Percentiles rank a stretch among this genome's conserved stretches.
These are phyloP conservation scores for Aspergillus clavatus DNA, from an alignment of 2,329 filamentous ascomycete species.

Conservation along the genomic window DNA sequence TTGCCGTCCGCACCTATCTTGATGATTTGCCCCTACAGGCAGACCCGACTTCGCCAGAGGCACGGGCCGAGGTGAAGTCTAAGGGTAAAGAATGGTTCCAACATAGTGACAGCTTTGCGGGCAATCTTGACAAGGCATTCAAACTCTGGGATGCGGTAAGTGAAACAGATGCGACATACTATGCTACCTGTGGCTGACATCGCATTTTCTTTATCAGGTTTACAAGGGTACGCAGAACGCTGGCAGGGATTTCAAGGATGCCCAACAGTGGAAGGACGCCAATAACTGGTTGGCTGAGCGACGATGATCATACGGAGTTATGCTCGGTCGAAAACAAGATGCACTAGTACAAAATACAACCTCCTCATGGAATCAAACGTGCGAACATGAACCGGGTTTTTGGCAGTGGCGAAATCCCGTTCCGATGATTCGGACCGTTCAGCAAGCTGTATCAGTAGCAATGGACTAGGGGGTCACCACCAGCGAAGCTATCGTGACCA, in stretches of 20 bases:
- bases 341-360: background rate
- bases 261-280: slow-evolving; percentile 54
- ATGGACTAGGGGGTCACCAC: background rate
- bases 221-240: slow-evolving; percentile 55
- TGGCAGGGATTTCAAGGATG: slow-evolving; percentile 48
- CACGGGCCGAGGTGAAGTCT: slow-evolving; percentile 47
- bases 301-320: slow-evolving; percentile 23
- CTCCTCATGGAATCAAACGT: background rate
- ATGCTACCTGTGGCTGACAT: background rate
- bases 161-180: slow-evolving; percentile 10
- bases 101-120: slow-evolving; percentile 54
- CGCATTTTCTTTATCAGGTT: slow-evolving; percentile 39
- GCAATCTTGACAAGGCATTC: slow-evolving; percentile 57
- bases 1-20: slow-evolving; percentile 46
- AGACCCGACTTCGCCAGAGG: slow-evolving; percentile 49
- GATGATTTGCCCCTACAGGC: slow-evolving; percentile 52
- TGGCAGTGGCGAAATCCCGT: too few relatives aligned
- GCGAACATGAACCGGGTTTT: background rate
- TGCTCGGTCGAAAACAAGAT: background rate
- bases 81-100: slow-evolving; percentile 58
- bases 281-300: slow-evolving; percentile 53
- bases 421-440: too few relatives aligned
- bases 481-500: background rate
- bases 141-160: slow-evolving; percentile 62
- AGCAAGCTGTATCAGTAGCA: slow-evolving; percentile 7